Evolutionary conservation across 257 asterid species (phyloP), one percentile per base, ranked within the genome.

Genomic region (Avicennia marina): DNA sequence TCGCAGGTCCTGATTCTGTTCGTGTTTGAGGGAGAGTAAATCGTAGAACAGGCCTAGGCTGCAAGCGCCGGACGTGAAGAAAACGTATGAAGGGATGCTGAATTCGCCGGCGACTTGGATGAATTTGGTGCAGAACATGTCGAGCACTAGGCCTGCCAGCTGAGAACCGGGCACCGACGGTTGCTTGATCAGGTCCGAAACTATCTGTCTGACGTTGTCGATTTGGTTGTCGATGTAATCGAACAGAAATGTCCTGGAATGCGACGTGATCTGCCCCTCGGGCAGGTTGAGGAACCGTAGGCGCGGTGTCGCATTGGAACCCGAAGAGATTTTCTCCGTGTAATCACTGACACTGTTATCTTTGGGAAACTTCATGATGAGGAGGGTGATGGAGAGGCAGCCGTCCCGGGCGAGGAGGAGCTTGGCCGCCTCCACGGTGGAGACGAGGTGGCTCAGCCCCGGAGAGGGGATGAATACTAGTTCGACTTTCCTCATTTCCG

Each of bases 401-500:
- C 11, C 10, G 52, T 86, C 72, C 38, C 72, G 58, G 34, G 46
- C 51, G 21, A 73, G 78, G 50, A 86, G 77, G 68, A 71, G 82
- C 75, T 82, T 77, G 63, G 89, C 83, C 9, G 73, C 17, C 59
- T 78, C 80, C 2, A 83, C 75, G 65, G 79, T 60, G 58, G 94
- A 56, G 41, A 67, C 54, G 39, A 83, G 70, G 69, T 83, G 95
- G 38, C 95, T 79, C 53, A 74, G 75, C 38, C 80, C 76, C 1
- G 93, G 77, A 13, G 69, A 45, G 31, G 95, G 95, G 75, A 83
- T 70, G 76, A 86, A 78, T 21, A 83, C 40, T 0, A 86, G 57
- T 22, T 86, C 76, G 3, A 15, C 11, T n/a, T 62, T 72, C 58
- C 33, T 67, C 73, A 46, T 69, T 48, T 51, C 2, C 15, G n/a